These are phyloP conservation scores for Sordariomycetes sp. DNA, from an alignment of 2,329 filamentous ascomycete genomes.

Conservation along the genomic window DNA sequence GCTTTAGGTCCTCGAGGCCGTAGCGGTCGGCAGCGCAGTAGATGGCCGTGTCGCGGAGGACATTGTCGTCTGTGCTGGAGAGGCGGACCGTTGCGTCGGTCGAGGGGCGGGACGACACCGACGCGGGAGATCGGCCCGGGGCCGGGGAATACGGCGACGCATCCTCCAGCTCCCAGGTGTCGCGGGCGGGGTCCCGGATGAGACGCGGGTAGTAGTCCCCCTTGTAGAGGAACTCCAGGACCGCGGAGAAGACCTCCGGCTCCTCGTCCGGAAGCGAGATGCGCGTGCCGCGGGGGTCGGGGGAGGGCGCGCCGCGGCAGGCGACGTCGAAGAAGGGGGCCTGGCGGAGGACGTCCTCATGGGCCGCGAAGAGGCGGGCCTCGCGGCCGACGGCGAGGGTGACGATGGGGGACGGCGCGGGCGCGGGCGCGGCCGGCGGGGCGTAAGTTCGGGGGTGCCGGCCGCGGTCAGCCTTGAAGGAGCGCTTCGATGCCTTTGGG, in stretches of 20 bases:
- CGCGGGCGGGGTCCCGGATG: conserved; percentile 71
- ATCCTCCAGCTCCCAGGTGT: conserved; percentile 76
- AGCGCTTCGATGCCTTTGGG: conserved; percentile 48
- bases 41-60: conserved; percentile 81
- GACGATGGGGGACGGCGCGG: conserved; percentile 47
- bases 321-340: conserved; percentile 58
- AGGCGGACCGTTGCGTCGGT: conserved; percentile 56
- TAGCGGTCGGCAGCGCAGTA: conserved; percentile 85
- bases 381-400: conserved; percentile 71
- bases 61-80: conserved; percentile 46
- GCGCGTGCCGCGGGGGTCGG: conserved; percentile 34
- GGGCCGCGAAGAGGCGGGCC: conserved; percentile 79
- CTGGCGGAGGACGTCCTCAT: conserved; percentile 68
- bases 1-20: conserved; percentile 71
- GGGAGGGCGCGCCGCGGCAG: background rate
- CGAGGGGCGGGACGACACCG: background rate
- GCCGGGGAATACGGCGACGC: conserved; percentile 7
- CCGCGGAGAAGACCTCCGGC: conserved; percentile 78
- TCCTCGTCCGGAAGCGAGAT: conserved; percentile 75
- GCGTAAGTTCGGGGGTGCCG: too few relatives aligned
- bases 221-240: conserved; percentile 88
- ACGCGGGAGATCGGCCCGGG: background rate
- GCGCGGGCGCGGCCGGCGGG: background rate
- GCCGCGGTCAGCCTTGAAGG: conserved; percentile 1
- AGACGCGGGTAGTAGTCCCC: conserved; percentile 85